Percentiles rank a stretch among this genome's conserved stretches.
Conservation (phyloP, 306 rosid genomes). For the Lathyrus tuberosus region DNA sequence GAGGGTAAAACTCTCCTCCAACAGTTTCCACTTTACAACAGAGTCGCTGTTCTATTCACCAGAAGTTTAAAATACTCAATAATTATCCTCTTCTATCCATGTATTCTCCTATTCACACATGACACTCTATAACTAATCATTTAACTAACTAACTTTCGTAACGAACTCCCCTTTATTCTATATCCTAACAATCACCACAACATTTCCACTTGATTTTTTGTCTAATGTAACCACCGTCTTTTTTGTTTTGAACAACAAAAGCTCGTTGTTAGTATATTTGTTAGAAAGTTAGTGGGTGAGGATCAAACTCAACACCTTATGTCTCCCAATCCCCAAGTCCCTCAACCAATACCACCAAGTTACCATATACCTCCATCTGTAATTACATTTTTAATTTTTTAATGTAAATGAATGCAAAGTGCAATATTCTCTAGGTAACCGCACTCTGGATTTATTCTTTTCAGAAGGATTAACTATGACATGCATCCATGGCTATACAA, state of each 20-base stretch:
- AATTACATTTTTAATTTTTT: slow-evolving; percentile 6
- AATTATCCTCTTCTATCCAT: no score
- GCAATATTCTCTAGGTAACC: slow-evolving; percentile 18
- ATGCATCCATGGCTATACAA: slow-evolving; percentile 18
- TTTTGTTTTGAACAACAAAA: no score
- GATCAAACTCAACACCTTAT: no score
- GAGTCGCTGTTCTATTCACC: no score
- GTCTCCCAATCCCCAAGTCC: no score
- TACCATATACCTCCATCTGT: not conserved
- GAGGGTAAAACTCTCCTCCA: not conserved
- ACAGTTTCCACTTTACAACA: not conserved
- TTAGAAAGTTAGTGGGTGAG: no score
- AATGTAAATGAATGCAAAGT: slow-evolving; percentile 20
- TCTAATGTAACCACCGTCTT: not conserved
- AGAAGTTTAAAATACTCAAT: no score
- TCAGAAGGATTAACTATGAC: slow-evolving; percentile 18
- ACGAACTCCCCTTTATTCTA: no score
- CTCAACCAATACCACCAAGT: no score
- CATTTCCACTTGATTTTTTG: not conserved
- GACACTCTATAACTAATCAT: no score
- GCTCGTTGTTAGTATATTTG: no score
- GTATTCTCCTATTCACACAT: not conserved
- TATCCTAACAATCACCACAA: slow-evolving; percentile 9
- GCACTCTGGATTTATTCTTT: slow-evolving; percentile 16
- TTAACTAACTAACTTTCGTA: no score